Base-by-base conservation (phyloP, 176 grass and related monocot genomes). In the Raddia guianensis region DNA sequence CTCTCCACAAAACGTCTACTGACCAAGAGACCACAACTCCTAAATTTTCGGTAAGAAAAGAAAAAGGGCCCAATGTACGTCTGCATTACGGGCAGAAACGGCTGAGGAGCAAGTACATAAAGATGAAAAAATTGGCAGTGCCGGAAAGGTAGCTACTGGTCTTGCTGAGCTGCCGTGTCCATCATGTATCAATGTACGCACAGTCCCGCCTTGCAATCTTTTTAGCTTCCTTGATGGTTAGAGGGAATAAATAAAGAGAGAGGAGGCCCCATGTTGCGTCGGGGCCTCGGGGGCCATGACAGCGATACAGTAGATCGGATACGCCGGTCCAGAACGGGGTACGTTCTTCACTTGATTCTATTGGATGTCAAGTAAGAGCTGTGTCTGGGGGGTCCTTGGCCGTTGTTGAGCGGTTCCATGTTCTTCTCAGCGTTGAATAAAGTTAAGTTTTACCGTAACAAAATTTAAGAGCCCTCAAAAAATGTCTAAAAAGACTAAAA, bases 231-330 rank as follows among this genome's bases (percentile, higher is more conserved):
- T 68, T 44, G 10, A 2, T 67, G 70, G 16, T 13, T 27, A 34
- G 13, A 74, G 7, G 4, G 5, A 4, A 12, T 52, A 52, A 20
- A 20, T 71, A 54, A 45, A 33, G 40, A 43, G 43, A 21, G 13
- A 51, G 44, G 9, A 56, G 59, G 43, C 0, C 53, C 49, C 58
- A 49, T 4, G 27, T 27, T 27, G 27, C 27, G 27, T 0, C 27
- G 27, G 51, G 2, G 27, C 27, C 0, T 0, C 27, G 27, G 51
- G 2, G 44, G 53, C 49, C 8, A 40, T 74, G 13, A 16, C 20
- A 43, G 16, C 10, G 10, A 4, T 33, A 32, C n/a, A 51, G 63
- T 6, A 70, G 9, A 75, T 86, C 42, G 9, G 76, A 80, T 80
- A 46, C 52, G 50, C 34, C n/a, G 13, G 59, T 44, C 43, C 69